Evolutionary conservation across 441 rosid genomes (phyloP), one percentile per base, ranked within the genome.

Genomic region (Gossypium aridum): DNA sequence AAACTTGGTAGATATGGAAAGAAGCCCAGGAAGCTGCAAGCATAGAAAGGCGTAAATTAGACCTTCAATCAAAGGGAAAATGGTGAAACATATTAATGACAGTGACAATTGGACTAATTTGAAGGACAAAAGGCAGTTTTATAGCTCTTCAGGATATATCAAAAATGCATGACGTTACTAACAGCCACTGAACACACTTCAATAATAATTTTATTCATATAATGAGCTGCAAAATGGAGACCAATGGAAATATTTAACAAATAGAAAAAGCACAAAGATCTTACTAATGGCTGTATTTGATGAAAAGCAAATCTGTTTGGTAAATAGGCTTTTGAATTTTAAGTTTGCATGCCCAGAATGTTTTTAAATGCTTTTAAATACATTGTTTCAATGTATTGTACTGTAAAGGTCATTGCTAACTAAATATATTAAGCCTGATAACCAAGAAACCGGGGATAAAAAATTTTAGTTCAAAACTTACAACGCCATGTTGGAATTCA

Each of bases 21-120:
- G 76, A 66, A 96, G 88, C 78, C 97, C 99, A 17, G 99, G 97
- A 65, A 96, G 89, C 99, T 96, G 92, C 71, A 81, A 67, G 76
- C 31, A 66, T 31, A 70, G 13, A 51, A 22, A 19, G 31, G 23
- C 54, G 19, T 10, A 34, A 22, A 22, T 74, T 54, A 62, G 60
- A 51, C 59, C 3, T 47, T 45, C 68, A 16, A 26, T n/a, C 13
- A 17, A 17, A 26, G 57, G 10, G 28, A 55, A 70, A 34, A 2
- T 26, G 10, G 64, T 6, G 65, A 34, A 56, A 54, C 74, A 70
- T 17, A 31, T 37, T 53, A 56, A 34, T 19, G 8, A 14, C 39
- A 34, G 23, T 57, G 49, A 54, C 9, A 69, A 28, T 69, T n/a
- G 8, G 53, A 25, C 10, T 25, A 49, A 25, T 26, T 28, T n/a